phyloP scores from a whole-genome alignment of 1,139 yeast genomes.

The Candida glucosophila region DNA sequence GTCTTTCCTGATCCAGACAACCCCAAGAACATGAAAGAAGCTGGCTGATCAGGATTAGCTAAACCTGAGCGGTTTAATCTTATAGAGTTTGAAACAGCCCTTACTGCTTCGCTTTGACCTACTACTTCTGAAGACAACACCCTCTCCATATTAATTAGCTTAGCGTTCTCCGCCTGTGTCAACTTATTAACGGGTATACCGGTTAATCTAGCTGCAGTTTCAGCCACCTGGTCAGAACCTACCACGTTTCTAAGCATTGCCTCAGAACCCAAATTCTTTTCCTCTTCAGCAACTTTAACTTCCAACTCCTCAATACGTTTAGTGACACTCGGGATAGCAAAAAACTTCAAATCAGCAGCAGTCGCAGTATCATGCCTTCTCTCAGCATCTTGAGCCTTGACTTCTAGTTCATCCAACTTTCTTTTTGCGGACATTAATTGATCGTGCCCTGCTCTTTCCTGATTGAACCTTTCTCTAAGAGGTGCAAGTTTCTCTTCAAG shows the following conservation, averaged over 20 bases:
- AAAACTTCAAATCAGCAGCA: slow-evolving; percentile 92
- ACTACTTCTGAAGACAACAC: slow-evolving; percentile 78
- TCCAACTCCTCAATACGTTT: slow-evolving; percentile 72
- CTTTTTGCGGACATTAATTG: slow-evolving; percentile 82
- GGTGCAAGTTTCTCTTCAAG: slow-evolving; percentile 83
- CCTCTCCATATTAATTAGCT: slow-evolving; percentile 89
- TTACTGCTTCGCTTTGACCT: slow-evolving; percentile 94
- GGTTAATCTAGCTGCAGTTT: slow-evolving; percentile 93
- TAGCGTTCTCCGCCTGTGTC: slow-evolving; percentile 90
- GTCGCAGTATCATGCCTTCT: slow-evolving; percentile 92
- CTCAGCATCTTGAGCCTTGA: slow-evolving; percentile 92
- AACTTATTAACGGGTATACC: slow-evolving; percentile 98
- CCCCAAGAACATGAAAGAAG: slow-evolving; percentile 91
- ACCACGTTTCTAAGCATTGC: slow-evolving; percentile 81
- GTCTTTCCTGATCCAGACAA: slow-evolving; percentile 98
- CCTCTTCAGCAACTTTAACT: slow-evolving; percentile 66
- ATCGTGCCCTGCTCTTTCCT: slow-evolving; percentile 88
- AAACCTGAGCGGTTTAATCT: slow-evolving; percentile 92
- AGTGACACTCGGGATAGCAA: slow-evolving; percentile 91
- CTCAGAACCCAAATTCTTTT: slow-evolving; percentile 40
- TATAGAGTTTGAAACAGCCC: slow-evolving; percentile 91
- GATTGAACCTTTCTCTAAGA: slow-evolving; percentile 72
- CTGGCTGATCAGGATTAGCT: slow-evolving; percentile 93
- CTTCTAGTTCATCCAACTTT: slow-evolving; percentile 85
- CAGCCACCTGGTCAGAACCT: slow-evolving; percentile 88